Evolutionary conservation across 1,139 yeast genomes (phyloP).

Genomic region (Debaryomyces coudertii): DNA sequence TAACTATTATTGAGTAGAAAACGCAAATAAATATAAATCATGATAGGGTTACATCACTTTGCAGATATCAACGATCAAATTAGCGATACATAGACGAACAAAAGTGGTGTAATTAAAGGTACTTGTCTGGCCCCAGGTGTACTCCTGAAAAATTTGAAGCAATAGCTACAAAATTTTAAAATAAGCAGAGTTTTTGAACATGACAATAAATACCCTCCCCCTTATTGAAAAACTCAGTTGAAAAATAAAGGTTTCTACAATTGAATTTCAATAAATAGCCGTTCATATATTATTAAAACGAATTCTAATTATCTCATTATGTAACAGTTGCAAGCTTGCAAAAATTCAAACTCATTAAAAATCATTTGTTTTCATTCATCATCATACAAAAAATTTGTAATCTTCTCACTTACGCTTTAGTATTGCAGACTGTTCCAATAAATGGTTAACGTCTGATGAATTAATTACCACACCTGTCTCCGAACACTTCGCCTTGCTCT

Average conservation of each 20-base stretch:
- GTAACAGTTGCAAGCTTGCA: too few relatives aligned
- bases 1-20: too few relatives aligned
- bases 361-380: conserved; percentile 4
- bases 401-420: conserved; percentile 14
- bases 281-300: neutral
- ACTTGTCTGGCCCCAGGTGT: neutral
- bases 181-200: neutral
- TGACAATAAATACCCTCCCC: neutral
- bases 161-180: neutral
- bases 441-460: conserved; percentile 72
- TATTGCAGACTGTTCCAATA: conserved; percentile 49
- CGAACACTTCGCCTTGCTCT: conserved; percentile 93
- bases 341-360: neutral
- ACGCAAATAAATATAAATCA: too few relatives aligned
- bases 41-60: too few relatives aligned
- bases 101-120: neutral
- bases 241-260: neutral
- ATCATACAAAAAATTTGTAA: neutral
- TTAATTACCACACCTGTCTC: conserved; percentile 88
- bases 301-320: neutral
- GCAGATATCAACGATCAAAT: too few relatives aligned
- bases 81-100: neutral
- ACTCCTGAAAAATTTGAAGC: neutral
- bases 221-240: too few relatives aligned
- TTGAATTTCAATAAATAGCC: neutral